phyloP scores from a whole-genome alignment of 2,329 filamentous ascomycete genomes.

The Ceratocystis huliohia region DNA sequence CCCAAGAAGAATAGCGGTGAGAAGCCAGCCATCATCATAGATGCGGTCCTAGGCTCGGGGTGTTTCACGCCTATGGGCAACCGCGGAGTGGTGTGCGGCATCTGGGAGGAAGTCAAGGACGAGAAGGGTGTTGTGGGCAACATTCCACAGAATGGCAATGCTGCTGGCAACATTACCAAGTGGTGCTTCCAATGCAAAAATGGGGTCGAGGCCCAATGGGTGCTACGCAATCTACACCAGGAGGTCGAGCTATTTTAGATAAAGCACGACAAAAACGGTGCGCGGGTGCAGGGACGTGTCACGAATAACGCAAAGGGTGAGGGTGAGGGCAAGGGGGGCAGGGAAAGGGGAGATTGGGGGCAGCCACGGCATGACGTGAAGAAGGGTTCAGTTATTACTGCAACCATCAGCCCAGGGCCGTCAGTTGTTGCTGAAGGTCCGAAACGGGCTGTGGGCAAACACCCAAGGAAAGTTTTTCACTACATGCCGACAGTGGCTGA shows the following conservation, averaged over 20 bases:
- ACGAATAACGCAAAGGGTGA: background rate
- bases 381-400: background rate
- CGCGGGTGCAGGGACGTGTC: background rate
- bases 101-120: slow-evolving; percentile 67
- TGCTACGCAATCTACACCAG: slow-evolving; percentile 44
- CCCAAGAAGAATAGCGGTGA: slow-evolving; percentile 44
- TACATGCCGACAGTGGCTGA: slow-evolving; percentile 2
- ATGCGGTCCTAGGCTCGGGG: slow-evolving; percentile 71
- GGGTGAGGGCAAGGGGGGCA: background rate
- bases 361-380: background rate
- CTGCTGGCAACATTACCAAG: slow-evolving; percentile 45
- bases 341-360: background rate
- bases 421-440: slow-evolving; percentile 4
- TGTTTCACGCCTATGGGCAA: slow-evolving; percentile 75
- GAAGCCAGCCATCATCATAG: slow-evolving; percentile 53
- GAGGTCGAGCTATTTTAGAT: slow-evolving; percentile 32
- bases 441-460: background rate
- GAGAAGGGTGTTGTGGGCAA: slow-evolving; percentile 44
- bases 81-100: slow-evolving; percentile 75
- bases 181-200: slow-evolving; percentile 51
- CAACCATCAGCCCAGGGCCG: background rate
- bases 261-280: background rate
- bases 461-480: background rate
- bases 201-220: slow-evolving; percentile 42
- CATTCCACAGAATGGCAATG: slow-evolving; percentile 39